These are phyloP conservation scores for Liriodendron chinense DNA, from an alignment of 164 flowering plant species.

Conservation along the genomic window DNA sequence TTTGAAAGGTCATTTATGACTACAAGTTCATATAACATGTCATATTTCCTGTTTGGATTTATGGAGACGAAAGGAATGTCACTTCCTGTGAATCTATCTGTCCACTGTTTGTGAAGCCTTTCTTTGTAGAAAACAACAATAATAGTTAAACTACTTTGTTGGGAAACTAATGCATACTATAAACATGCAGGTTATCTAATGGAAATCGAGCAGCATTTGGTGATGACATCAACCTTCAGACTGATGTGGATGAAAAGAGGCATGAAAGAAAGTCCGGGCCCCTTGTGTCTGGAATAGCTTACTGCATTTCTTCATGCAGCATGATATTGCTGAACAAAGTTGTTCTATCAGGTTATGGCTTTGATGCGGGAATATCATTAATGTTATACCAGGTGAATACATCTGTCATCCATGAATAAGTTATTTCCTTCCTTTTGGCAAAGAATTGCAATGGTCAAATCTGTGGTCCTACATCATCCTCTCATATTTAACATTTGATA, in stretches of 20 bases:
- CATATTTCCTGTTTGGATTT: no score
- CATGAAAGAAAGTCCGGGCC: slow-evolving; percentile 51
- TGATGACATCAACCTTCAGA: slow-evolving; percentile 12
- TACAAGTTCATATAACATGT: no score
- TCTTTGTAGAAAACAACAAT: no score
- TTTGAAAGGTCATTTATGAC: no score
- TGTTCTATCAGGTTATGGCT: slow-evolving; percentile 63
- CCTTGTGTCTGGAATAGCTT: slow-evolving; percentile 68
- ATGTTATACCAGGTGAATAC: slow-evolving; percentile 75
- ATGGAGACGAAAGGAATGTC: no score
- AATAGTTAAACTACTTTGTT: background rate
- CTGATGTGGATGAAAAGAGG: slow-evolving; percentile 31
- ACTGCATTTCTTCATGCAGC: slow-evolving; percentile 84
- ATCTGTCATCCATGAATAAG: background rate
- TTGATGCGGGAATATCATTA: slow-evolving; percentile 76
- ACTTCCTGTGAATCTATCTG: no score
- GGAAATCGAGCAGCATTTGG: slow-evolving; percentile 23
- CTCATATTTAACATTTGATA: background rate
- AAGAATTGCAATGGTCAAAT: background rate
- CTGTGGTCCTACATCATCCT: background rate
- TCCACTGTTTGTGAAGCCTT: no score
- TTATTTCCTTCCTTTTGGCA: background rate
- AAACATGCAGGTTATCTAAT: slow-evolving; percentile 30
- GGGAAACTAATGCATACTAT: background rate
- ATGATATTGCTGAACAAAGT: slow-evolving; percentile 81